Conservation (phyloP, 306 rosid genomes). For the Sesbania bispinosa region DNA sequence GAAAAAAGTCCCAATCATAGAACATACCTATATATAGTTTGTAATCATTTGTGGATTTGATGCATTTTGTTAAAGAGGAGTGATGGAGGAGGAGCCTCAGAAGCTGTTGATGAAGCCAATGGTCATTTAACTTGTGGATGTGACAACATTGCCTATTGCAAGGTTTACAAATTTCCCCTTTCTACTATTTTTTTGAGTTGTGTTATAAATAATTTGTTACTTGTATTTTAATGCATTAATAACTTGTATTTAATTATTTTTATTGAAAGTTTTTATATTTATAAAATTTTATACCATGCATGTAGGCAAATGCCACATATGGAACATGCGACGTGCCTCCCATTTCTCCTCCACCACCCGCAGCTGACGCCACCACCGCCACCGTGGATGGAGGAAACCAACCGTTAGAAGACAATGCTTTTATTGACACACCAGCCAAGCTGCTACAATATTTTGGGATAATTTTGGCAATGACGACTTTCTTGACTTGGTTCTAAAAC, state of each 20-base stretch:
- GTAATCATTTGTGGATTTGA: no score
- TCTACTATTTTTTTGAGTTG: not conserved
- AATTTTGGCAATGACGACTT: slow-evolving; percentile 23
- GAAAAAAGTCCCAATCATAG: not conserved
- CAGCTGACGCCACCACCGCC: not conserved
- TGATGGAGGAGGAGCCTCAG: no score
- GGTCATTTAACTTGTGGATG: no score
- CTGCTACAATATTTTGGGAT: slow-evolving; percentile 38
- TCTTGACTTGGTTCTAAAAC: slow-evolving; percentile 26
- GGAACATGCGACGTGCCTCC: no score
- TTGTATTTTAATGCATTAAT: not conserved
- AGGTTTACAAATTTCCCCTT: no score
- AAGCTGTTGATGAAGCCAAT: no score
- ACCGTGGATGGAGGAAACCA: no score
- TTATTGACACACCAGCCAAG: slow-evolving; percentile 18
- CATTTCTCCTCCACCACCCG: no score
- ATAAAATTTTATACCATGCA: not conserved
- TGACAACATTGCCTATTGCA: no score
- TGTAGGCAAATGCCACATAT: no score
- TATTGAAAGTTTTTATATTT: not conserved
- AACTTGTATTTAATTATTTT: not conserved
- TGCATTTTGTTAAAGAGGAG: no score
- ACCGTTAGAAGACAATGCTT: not conserved
- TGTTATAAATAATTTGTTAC: no score
- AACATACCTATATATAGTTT: not conserved